phyloP scores from a whole-genome alignment of 2,329 filamentous ascomycete genomes.

The Botrytis hyacinthi region DNA sequence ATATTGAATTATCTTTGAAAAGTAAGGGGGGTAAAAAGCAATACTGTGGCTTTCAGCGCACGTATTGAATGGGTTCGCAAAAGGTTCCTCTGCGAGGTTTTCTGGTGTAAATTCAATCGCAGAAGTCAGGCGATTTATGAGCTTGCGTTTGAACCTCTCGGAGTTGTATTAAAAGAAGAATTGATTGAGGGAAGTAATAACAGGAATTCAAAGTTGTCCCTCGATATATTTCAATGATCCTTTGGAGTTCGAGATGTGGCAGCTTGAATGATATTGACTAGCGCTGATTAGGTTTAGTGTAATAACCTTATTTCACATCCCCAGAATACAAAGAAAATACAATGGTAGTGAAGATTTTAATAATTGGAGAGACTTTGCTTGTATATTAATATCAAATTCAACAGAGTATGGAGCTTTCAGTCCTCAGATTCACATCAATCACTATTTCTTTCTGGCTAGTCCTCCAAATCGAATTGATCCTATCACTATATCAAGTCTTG shows the following conservation, averaged over 20 bases:
- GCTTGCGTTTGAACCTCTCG: not conserved
- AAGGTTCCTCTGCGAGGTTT: conserved; percentile 23
- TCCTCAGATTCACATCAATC: not conserved
- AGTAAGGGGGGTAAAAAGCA: conserved; percentile 27
- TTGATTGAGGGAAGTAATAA: not conserved
- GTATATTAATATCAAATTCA: not conserved
- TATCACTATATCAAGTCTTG: not conserved
- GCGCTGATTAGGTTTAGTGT: conserved; percentile 20
- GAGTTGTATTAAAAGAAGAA: not conserved
- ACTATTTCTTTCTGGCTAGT: not conserved
- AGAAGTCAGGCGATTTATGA: not conserved
- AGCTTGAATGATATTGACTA: conserved; percentile 22
- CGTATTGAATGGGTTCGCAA: conserved; percentile 18
- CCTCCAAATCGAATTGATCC: not conserved
- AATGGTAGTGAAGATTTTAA: not conserved
- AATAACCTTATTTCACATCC: conserved; percentile 6
- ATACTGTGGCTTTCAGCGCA: conserved; percentile 30
- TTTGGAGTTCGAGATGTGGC: conserved; percentile 21
- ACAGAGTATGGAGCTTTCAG: not conserved
- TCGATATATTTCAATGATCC: conserved; percentile 9
- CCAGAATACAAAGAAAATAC: not conserved
- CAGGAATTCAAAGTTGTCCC: not conserved
- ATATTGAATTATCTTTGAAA: conserved; percentile 42
- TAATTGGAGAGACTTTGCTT: too few relatives aligned
- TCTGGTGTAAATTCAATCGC: not conserved